phyloP scores from a whole-genome alignment of 1,284 basidiomycete species.

The Cerrena zonata region DNA sequence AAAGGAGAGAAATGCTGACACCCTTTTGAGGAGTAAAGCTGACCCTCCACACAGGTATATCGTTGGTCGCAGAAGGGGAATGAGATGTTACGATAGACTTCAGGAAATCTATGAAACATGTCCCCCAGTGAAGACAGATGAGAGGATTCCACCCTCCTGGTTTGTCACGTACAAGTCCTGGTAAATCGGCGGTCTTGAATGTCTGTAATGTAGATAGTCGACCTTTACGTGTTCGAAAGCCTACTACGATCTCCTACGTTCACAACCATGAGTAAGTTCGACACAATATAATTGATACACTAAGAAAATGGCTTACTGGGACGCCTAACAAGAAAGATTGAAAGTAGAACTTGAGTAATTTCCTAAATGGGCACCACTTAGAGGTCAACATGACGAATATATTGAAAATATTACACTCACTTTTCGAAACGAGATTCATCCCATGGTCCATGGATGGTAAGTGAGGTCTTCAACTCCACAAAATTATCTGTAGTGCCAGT shows the following conservation, averaged over 20 bases:
- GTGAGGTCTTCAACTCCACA: constrained; percentile 91
- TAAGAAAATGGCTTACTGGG: constrained; percentile 56
- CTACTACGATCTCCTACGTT: constrained; percentile 79
- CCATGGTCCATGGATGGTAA: constrained; percentile 61
- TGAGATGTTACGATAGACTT: constrained; percentile 31
- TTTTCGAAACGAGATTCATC: constrained; percentile 81
- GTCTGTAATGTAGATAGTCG: constrained; percentile 54
- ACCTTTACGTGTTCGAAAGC: constrained; percentile 82
- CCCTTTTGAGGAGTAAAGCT: constrained; percentile 54
- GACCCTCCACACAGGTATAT: constrained; percentile 57
- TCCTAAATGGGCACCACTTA: constrained; percentile 42
- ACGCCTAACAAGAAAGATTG: constrained; percentile 92
- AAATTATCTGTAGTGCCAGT: constrained; percentile 58
- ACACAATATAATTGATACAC: too few species aligned
- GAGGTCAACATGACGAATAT: too few species aligned
- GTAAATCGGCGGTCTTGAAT: constrained; percentile 70
- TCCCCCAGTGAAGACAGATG: constrained; percentile 71
- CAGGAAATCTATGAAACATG: constrained; percentile 57
- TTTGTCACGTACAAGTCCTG: constrained; percentile 70
- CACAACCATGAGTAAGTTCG: too few species aligned
- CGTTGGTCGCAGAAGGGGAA: constrained; percentile 4
- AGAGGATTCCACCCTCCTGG: constrained; percentile 74
- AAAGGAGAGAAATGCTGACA: constrained; percentile 40
- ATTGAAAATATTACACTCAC: constrained; percentile 37
- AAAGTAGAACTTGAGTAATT: constrained; percentile 91